phyloP scores from a whole-genome alignment of 768 basidiomycete genomes.

The Cubamyces lactineus region DNA sequence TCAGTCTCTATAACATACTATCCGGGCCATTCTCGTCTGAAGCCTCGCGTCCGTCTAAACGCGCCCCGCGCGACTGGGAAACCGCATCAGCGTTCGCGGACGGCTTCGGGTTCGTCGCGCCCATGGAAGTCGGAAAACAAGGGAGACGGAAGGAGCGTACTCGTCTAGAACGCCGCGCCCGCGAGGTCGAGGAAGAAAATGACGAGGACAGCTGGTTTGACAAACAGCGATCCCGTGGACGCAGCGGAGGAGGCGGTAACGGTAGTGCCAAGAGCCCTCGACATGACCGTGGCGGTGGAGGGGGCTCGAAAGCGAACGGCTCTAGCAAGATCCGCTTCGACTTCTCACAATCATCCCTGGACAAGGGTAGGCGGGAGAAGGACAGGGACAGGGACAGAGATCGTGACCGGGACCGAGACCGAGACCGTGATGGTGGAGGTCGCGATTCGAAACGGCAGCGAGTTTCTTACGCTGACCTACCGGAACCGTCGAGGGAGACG shows the following conservation, averaged over 20 bases:
- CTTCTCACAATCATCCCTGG: conserved; percentile 8
- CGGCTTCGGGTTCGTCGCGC: conserved; percentile 50
- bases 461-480: conserved; percentile 23
- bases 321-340: conserved; percentile 29
- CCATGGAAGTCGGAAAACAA: conserved; percentile 66
- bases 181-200: conserved; percentile 45
- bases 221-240: conserved; percentile 37
- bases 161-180: conserved; percentile 54
- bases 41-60: conserved; percentile 35
- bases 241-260: conserved; percentile 33
- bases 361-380: conserved; percentile 6
- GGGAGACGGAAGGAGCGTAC: conserved; percentile 63
- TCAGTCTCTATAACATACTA: conserved; percentile 61
- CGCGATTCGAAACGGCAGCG: conserved; percentile 21
- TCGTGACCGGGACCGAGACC: conserved; percentile 6
- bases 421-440: not conserved
- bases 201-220: conserved; percentile 74
- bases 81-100: conserved; percentile 43
- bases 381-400: not conserved
- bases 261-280: conserved; percentile 11
- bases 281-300: not conserved
- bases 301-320: conserved; percentile 18
- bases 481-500: conserved; percentile 31
- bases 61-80: conserved; percentile 49
- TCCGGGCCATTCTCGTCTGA: conserved; percentile 69